Evolutionary conservation across 2,329 filamentous ascomycete genomes (phyloP).

Genomic region (Paecilomyces fulvus): DNA sequence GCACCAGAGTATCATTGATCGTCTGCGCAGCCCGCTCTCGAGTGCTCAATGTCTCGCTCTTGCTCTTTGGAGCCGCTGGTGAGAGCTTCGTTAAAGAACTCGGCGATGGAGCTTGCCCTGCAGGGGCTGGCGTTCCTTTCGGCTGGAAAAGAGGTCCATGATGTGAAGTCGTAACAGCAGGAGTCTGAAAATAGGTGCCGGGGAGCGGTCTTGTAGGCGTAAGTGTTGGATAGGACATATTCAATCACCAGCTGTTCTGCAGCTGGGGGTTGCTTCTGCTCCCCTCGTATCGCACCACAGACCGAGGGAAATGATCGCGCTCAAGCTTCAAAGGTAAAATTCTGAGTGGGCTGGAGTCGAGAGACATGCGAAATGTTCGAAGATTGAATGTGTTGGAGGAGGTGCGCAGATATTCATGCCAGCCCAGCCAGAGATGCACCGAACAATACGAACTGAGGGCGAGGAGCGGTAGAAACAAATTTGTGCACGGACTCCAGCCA

Average conservation of each 20-base stretch:
- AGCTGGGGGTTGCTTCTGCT: slow-evolving; percentile 13
- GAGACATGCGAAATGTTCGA: background rate
- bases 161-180: slow-evolving; percentile 27
- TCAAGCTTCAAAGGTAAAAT: background rate
- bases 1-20: slow-evolving; percentile 68
- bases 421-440: background rate
- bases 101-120: slow-evolving; percentile 20
- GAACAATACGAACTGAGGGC: slow-evolving; percentile 2
- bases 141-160: slow-evolving; percentile 28
- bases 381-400: background rate
- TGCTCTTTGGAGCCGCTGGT: slow-evolving; percentile 32
- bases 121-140: slow-evolving; percentile 18
- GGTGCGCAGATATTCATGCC: slow-evolving; percentile 1
- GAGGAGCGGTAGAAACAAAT: slow-evolving; percentile 20
- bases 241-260: slow-evolving; percentile 10
- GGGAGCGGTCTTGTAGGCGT: slow-evolving; percentile 34
- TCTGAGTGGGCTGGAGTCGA: background rate
- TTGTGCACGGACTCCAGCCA: slow-evolving; percentile 24
- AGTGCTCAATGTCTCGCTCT: slow-evolving; percentile 51
- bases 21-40: slow-evolving; percentile 73
- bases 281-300: slow-evolving; percentile 14
- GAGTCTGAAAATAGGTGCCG: slow-evolving; percentile 34
- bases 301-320: background rate
- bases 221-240: slow-evolving; percentile 36
- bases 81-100: slow-evolving; percentile 25